Conservation (phyloP, 2,329 filamentous ascomycete species). For the Botrytis tulipae region DNA sequence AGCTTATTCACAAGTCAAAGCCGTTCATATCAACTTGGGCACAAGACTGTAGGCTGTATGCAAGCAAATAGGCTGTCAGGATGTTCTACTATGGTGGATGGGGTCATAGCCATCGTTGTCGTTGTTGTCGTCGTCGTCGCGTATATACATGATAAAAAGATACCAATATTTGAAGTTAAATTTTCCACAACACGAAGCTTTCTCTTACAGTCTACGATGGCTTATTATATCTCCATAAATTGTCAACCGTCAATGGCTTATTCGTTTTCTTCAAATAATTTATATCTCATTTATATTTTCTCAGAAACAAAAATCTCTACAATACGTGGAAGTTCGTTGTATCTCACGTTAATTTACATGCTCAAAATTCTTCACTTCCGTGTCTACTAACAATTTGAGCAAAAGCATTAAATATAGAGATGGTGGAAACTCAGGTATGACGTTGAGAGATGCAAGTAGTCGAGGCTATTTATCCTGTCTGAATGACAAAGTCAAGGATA, state of each 20-base stretch:
- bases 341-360: background rate
- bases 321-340: background rate
- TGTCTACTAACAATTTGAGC: background rate
- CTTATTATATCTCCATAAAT: background rate
- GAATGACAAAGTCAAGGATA: too few species aligned
- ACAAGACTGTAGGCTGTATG: constrained; percentile 26
- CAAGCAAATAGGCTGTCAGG: background rate
- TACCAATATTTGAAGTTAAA: background rate
- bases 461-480: too few species aligned
- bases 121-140: too few species aligned
- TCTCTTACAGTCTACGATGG: background rate
- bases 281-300: background rate
- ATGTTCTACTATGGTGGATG: background rate
- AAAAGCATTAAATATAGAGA: too few species aligned
- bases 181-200: background rate
- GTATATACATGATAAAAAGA: background rate
- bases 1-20: constrained; percentile 42
- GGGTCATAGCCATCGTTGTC: background rate
- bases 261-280: background rate
- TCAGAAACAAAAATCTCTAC: background rate
- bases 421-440: too few species aligned
- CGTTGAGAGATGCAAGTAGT: too few species aligned
- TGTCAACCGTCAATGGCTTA: background rate
- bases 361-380: background rate
- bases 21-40: constrained; percentile 43